Percentiles rank a stretch among this genome's conserved stretches.
These are phyloP conservation scores for Fusarium nisikadoi DNA, from an alignment of 2,329 filamentous ascomycete species.

Conservation along the genomic window DNA sequence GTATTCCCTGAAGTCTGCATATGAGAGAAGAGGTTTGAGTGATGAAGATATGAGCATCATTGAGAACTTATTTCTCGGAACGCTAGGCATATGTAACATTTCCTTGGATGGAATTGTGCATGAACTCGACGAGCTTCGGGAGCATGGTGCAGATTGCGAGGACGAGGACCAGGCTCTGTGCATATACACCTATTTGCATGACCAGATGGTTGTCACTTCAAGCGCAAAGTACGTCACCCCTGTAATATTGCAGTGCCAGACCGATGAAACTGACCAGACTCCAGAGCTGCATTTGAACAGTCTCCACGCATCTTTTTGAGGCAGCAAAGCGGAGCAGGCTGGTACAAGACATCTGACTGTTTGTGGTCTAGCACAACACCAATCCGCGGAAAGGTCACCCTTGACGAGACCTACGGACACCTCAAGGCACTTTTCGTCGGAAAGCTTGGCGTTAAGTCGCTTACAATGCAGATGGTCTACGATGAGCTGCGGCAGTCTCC, in stretches of 20 bases:
- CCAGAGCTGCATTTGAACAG: constrained; percentile 20
- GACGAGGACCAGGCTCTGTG: not conserved
- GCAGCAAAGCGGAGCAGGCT: not conserved
- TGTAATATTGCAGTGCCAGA: rapidly evolving
- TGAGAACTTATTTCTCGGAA: constrained; percentile 1
- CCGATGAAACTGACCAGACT: not conserved
- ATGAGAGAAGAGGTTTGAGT: not conserved
- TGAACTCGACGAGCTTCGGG: not conserved
- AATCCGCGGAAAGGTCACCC: constrained; percentile 17
- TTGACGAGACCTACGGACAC: constrained; percentile 14
- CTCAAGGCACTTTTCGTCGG: constrained; percentile 15
- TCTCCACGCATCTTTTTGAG: constrained; percentile 4
- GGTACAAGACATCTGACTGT: constrained; percentile 26
- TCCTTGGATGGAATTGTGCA: not conserved
- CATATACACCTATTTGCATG: constrained; percentile 25
- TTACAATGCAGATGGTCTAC: constrained; percentile 33
- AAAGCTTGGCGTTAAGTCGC: constrained; percentile 18
- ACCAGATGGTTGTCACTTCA: not conserved
- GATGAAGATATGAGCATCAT: constrained; percentile 10
- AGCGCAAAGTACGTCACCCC: not conserved
- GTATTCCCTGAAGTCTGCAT: not conserved
- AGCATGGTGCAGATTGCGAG: not conserved
- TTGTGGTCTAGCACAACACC: constrained; percentile 28
- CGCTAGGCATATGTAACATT: not conserved
- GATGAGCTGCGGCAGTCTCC: constrained; percentile 24